Base-by-base conservation (phyloP, 139 green algal genomes). In the Chlorella sp. region DNA sequence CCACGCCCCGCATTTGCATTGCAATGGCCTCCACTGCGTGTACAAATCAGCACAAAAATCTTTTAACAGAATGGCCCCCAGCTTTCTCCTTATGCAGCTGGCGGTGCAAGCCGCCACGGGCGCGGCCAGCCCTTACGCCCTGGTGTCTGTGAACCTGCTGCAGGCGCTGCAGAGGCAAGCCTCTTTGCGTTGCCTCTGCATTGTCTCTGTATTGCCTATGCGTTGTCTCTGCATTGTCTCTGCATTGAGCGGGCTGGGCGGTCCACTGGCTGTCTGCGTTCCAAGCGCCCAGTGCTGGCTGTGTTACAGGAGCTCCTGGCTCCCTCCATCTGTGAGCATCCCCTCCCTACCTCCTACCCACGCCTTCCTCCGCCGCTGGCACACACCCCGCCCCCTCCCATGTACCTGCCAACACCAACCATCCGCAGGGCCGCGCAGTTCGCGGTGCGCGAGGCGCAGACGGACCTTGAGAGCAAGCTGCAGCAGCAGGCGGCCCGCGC, bases 141-240 rank as follows among this genome's bases (percentile, higher is more conserved):
- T 78, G 72, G 72, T 78, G 13, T 78, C 72, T 3, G 43, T 60
- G 0, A n/a, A 41, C 8, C 16, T 78, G 72, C 72, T 78, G 72
- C 72, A 60, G 44, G 72, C 72, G 72, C 72, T 78, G 43, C 72
- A 78, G 43, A 60, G 72, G 72, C 32, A 56, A 40, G 69, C 36
- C 17, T 30, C 32, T 14, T 26, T n/a, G 65, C 8, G n/a, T 24
- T n/a, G 20, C 43, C n/a, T 5, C 13, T 3, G 22, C 56, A n/a
- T 5, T 5, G 58, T n/a, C 58, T 38, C 62, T 69, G 62, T 68
- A 26, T 38, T 34, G 26, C 24, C 14, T 38, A 11, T 30, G 9
- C 11, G 24, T 30, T 69, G 16, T 38, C 30, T 32, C 62, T 69
- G 62, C 24, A 26, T 65, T 20, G 13, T 6, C 26, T 24, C 56